These are phyloP conservation scores for Populus tremula DNA, from an alignment of 345 rosid genomes.

Conservation along the genomic window DNA sequence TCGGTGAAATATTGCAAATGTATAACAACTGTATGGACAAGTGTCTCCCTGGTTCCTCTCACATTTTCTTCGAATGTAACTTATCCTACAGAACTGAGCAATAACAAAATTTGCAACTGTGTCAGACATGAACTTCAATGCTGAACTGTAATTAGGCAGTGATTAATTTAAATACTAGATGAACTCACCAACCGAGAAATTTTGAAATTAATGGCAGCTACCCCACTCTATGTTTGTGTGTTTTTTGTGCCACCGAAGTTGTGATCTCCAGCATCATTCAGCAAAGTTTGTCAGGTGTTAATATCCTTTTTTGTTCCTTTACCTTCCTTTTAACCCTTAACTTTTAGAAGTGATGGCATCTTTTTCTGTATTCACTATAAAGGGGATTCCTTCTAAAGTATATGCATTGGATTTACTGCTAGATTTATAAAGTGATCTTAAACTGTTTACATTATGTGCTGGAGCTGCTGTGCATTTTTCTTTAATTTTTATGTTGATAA, in stretches of 20 bases:
- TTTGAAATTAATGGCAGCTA: neutral
- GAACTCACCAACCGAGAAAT: neutral
- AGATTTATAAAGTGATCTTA: neutral
- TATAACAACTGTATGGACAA: neutral
- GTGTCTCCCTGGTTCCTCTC: neutral
- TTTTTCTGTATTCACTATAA: neutral
- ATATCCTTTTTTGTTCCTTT: neutral
- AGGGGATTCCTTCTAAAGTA: neutral
- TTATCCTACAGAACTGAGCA: neutral
- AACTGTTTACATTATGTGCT: neutral
- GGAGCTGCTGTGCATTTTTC: neutral
- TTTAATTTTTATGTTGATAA: neutral
- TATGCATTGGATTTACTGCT: neutral
- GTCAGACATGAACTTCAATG: neutral
- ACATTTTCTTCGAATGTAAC: neutral
- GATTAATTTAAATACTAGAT: neutral
- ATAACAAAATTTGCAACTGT: neutral
- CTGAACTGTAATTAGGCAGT: conserved; percentile 1
- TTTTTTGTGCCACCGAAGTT: neutral
- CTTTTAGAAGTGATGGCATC: neutral
- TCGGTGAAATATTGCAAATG: neutral
- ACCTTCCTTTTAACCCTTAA: neutral
- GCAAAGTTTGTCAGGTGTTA: neutral
- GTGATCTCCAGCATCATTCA: neutral
- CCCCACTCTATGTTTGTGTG: neutral